Base-by-base conservation (phyloP, 371 early-diverging fungal genomes). In the Capniomyces stellatus region DNA sequence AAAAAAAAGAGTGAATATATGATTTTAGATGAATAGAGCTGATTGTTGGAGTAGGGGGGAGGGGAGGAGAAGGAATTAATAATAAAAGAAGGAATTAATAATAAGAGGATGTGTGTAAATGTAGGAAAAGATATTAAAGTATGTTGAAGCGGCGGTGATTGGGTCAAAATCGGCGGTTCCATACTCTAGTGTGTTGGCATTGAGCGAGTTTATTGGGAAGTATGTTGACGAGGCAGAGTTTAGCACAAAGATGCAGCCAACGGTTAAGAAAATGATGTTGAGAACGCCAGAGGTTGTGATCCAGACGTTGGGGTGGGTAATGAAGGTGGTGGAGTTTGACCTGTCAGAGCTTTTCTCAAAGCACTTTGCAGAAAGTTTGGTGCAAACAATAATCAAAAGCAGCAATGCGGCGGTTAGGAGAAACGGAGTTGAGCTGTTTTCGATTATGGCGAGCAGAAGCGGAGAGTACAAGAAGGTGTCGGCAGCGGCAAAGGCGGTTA, bases 251-350 rank as follows among this genome's bases (percentile, higher is more conserved):
- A 68, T 67, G 49, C 41, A 47, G 13, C 46, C 61, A 40, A 55
- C 71, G 27, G 58, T 67, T 23, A 82, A 89, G 43, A 81, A 83
- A 51, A 75, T 86, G 63, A 72, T 89, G 60, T 74, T 93, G 52
- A 77, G 92, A 44, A 82, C 90, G 3, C 92, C 94, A 18, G 94
- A 92, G 58, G 68, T 83, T 52, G 82, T 81, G 15, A 73, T 89
- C 46, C 55, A 60, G 13, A 64, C 56, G 24, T 54, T 73, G 24
- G 53, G 54, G 24, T 62, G 59, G 59, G 51, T 66, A 52, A 50
- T 61, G 13, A 52, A 58, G 43, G 42, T 46, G 2, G 61, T 83
- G 19, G 77, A 81, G 8, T 59, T 53, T 1, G 78, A 78, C 21
- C 76, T 78, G 0, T 65, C 66, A 3, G 64, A 64, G 2, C 55